Evolutionary conservation across 2,329 filamentous ascomycete species (phyloP).

Genomic region (Aspergillus vadensis): DNA sequence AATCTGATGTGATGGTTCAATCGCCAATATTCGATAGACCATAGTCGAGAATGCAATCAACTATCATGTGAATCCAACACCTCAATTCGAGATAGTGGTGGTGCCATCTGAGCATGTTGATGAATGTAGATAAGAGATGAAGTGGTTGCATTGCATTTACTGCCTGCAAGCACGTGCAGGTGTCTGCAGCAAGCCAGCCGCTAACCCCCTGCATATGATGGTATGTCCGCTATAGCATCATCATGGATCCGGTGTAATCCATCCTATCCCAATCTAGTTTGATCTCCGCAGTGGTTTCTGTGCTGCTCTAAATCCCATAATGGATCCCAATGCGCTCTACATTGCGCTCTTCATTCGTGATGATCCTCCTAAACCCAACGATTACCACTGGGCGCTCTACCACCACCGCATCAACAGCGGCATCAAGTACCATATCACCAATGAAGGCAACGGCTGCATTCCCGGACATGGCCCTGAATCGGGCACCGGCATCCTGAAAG

Average conservation of each 20-base stretch:
- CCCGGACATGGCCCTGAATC: constrained; percentile 20
- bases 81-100: not conserved
- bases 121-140: too few relatives aligned
- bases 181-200: not conserved
- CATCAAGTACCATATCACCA: constrained; percentile 29
- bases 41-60: too few relatives aligned
- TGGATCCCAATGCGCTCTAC: constrained; percentile 21
- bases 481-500: constrained; percentile 18
- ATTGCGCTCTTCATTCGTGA: constrained; percentile 29
- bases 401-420: constrained; percentile 19
- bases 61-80: not conserved
- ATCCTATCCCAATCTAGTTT: not conserved
- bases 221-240: not conserved
- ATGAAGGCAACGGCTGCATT: constrained; percentile 22
- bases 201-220: not conserved
- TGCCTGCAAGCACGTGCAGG: not conserved
- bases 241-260: not conserved
- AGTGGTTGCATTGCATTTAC: not conserved
- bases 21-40: too few relatives aligned
- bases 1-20: too few relatives aligned
- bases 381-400: constrained; percentile 37
- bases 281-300: not conserved
- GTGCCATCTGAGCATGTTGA: not conserved
- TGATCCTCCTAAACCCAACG: constrained; percentile 26
- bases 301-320: not conserved